Evolutionary conservation across 208 protist species (phyloP), one percentile per base, ranked within the genome.

Genomic region (Acanthamoeba polyphaga): DNA sequence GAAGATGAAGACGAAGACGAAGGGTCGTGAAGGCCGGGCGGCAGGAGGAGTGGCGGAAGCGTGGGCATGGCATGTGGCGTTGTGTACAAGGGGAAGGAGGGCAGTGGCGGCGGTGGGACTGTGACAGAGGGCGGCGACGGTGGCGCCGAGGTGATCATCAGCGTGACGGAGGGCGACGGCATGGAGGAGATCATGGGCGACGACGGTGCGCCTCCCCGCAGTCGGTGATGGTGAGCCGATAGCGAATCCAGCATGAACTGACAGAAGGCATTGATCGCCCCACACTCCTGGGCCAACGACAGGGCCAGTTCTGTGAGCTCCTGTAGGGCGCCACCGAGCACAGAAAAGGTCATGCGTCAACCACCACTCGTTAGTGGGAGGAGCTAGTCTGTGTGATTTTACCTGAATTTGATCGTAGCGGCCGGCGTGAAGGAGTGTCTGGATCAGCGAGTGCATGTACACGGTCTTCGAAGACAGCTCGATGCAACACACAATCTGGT

Each of bases 371-470:
- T 43, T 43, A 43, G 0, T 43, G 38, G 38, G 38, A 43, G 38
- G 38, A 43, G 38, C 38, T 43, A 43, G 34, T 34, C 34, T 34
- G 38, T 43, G 38, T 43, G 38, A 5, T 43, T 43, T 46, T 76
- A 76, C 68, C 68, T 76, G 68, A 19, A 76, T 17, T 43, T 43
- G 29, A 43, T 76, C 68, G 68, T 76, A 76, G 68, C 68, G 68
- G 2, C 29, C 68, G 1, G 68, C 68, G 34, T 76, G 68, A 43
- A 76, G 34, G n/a, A 76, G 68, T 9, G 68, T 32, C 29, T 76
- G 68, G 38, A 76, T 22, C 13, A 76, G 9, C 3, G 68, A 32
- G 13, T 7, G 7, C 68, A 76, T 76, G 17, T 76, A 76, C 13
- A 76, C 29, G 17, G 24, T 17, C 34, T 76, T 34, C 0, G 68